These are phyloP conservation scores for Coelastrella sp. DNA, from an alignment of 139 green algal genomes.

Conservation along the genomic window DNA sequence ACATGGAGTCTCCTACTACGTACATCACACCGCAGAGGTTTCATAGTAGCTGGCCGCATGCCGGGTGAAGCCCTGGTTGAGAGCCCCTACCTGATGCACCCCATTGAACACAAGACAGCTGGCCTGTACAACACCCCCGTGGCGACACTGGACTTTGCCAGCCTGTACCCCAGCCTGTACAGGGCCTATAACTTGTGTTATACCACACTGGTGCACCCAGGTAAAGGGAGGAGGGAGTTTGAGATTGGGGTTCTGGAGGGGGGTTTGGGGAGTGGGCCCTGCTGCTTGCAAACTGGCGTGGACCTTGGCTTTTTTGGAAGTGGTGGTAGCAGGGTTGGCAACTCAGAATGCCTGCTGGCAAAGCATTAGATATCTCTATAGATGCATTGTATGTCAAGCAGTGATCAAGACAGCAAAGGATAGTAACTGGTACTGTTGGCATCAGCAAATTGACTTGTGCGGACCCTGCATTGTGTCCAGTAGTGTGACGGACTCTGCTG, in stretches of 20 bases:
- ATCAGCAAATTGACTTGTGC: no score
- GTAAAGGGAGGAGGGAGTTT: not conserved
- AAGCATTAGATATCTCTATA: no score
- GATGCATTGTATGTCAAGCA: no score
- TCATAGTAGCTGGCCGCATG: constrained; percentile 66
- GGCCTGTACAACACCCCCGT: constrained; percentile 82
- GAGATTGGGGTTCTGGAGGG: no score
- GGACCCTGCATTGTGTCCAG: no score
- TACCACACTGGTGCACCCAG: constrained; percentile 79
- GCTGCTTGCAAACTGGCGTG: no score
- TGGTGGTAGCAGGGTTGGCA: no score
- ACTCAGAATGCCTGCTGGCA: no score
- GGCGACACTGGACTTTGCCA: constrained; percentile 84
- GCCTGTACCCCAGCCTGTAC: constrained; percentile 82
- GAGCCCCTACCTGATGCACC: constrained; percentile 83
- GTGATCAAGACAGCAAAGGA: no score
- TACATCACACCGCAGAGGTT: constrained; percentile 63
- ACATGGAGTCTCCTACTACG: constrained; percentile 80
- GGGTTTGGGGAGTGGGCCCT: no score
- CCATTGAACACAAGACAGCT: constrained; percentile 69
- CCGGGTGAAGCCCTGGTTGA: constrained; percentile 67
- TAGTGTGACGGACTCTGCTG: not conserved
- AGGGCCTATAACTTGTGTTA: constrained; percentile 88
- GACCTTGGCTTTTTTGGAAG: no score
- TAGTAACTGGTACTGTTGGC: no score